phyloP scores from a whole-genome alignment of 331 rosid species.

The Ulmus americana region DNA sequence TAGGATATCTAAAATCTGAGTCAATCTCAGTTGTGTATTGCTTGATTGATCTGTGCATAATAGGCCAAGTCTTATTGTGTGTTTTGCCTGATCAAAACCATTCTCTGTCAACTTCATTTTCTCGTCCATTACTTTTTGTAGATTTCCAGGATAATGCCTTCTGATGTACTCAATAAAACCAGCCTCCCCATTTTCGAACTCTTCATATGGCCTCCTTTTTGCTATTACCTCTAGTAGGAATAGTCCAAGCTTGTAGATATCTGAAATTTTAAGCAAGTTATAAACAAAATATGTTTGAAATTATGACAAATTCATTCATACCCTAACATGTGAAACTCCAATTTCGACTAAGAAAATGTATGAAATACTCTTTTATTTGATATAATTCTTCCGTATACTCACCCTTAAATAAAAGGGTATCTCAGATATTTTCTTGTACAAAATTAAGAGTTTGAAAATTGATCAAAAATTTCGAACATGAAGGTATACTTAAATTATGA shows the following conservation, averaged over 20 bases:
- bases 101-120: slow-evolving; percentile 36
- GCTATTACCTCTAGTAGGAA: slow-evolving; percentile 45
- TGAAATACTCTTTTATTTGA: too few relatives aligned
- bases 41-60: slow-evolving; percentile 45
- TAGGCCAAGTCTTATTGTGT: slow-evolving; percentile 35
- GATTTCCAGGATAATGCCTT: slow-evolving; percentile 35
- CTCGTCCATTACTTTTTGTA: slow-evolving; percentile 39
- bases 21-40: slow-evolving; percentile 27
- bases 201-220: slow-evolving; percentile 29
- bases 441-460: background rate
- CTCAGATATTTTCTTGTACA: background rate
- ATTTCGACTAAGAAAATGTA: too few relatives aligned
- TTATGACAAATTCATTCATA: too few relatives aligned
- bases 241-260: slow-evolving; percentile 45
- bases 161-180: slow-evolving; percentile 35
- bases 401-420: too few relatives aligned
- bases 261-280: slow-evolving; percentile 21
- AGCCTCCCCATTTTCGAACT: slow-evolving; percentile 32
- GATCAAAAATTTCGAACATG: background rate
- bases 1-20: slow-evolving; percentile 25
- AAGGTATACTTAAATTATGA: too few relatives aligned
- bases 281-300: too few relatives aligned
- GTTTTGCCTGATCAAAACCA: slow-evolving; percentile 32
- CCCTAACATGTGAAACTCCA: too few relatives aligned
- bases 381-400: too few relatives aligned